phyloP scores from a whole-genome alignment of 208 protist species.

The Leishmania gerbilli region DNA sequence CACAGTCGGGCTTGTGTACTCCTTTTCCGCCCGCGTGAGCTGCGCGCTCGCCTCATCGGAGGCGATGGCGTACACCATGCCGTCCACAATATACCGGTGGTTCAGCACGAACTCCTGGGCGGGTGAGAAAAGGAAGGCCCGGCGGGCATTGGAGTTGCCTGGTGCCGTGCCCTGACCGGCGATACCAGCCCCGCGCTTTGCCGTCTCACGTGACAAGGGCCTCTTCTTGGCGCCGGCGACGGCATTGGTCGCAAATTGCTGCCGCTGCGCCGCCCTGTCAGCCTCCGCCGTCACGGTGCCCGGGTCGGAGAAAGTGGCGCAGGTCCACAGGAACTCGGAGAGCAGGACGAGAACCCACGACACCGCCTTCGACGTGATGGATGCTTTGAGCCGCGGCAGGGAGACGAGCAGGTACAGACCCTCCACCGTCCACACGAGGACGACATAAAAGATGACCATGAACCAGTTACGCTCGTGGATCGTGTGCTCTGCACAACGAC shows the following conservation, averaged over 20 bases:
- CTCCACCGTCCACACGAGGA: constrained; percentile 84
- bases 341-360: constrained; percentile 60
- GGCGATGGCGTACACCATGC: constrained; percentile 64
- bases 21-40: constrained; percentile 10
- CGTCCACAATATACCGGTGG: constrained; percentile 74
- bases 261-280: constrained; percentile 37
- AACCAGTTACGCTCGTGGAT: constrained; percentile 73
- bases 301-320: constrained; percentile 78
- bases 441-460: constrained; percentile 87
- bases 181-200: neutral
- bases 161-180: neutral
- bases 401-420: constrained; percentile 70
- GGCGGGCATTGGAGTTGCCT: neutral
- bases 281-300: constrained; percentile 70
- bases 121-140: constrained; percentile 32
- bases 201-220: neutral
- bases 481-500: constrained; percentile 39
- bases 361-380: constrained; percentile 49
- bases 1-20: constrained; percentile 15
- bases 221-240: neutral
- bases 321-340: constrained; percentile 67
- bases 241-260: constrained; percentile 6
- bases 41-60: constrained; percentile 17
- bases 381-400: constrained; percentile 55
- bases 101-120: constrained; percentile 67